Evolutionary conservation across 2,329 filamentous ascomycete species (phyloP).

Genomic region (Neopestalotiopsis rosae): DNA sequence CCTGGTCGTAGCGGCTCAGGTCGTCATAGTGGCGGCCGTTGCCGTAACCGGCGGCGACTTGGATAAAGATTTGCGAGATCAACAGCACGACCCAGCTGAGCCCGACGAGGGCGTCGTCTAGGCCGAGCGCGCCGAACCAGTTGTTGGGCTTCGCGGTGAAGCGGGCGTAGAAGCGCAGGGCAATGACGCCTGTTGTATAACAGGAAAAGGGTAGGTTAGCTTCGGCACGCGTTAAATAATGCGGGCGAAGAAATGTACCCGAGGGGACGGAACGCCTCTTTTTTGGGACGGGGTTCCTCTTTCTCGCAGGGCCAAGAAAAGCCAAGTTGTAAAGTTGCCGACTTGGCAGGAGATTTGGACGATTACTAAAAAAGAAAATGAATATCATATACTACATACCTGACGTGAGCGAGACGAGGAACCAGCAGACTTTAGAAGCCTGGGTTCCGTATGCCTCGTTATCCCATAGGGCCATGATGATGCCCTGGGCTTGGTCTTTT

Average conservation of each 20-base stretch:
- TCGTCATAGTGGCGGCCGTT: slow-evolving; percentile 5
- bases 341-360: not conserved
- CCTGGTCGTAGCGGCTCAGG: not conserved
- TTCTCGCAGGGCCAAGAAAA: not conserved
- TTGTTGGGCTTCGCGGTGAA: not conserved
- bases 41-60: slow-evolving; percentile 5
- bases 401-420: not conserved
- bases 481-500: not conserved
- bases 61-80: slow-evolving; percentile 11
- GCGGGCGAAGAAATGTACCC: not conserved
- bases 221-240: no score
- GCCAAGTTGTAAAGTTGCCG: not conserved
- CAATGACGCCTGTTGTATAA: not conserved
- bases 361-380: no score
- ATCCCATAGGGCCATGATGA: slow-evolving; percentile 8
- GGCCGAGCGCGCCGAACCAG: slow-evolving; percentile 10
- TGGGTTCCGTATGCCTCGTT: not conserved
- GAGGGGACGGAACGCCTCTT: not conserved
- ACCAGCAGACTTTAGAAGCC: slow-evolving; percentile 8
- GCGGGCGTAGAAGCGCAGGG: slow-evolving; percentile 14
- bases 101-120: slow-evolving; percentile 9
- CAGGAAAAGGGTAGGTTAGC: not conserved
- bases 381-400: not conserved
- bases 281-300: not conserved
- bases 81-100: slow-evolving; percentile 14